Evolutionary conservation across 768 basidiomycete genomes (phyloP), one percentile per base, ranked within the genome.

Genomic region (Russula brevipes): DNA sequence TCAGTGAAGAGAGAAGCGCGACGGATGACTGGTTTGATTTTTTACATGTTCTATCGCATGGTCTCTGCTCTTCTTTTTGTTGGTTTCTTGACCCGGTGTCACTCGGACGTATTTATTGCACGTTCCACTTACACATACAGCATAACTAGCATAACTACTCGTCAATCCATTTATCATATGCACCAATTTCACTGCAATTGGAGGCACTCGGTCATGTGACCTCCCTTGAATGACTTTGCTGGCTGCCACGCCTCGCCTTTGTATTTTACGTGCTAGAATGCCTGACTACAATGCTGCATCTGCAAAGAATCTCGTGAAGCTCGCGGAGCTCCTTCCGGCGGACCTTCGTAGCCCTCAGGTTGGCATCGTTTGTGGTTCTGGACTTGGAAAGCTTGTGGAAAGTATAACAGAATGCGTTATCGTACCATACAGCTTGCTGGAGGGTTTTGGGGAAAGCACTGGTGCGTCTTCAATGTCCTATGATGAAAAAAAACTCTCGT

Each of bases 321-420:
- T 72, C 19, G 70, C 65, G 16, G 56, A 55, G 51, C 68, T 68
- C 64, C 67, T 79, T 17, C 77, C 77, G 1, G 52, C 60, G 17
- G 69, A 69, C 12, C 79, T 88, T 9, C 77, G 74, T 33, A 70
- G 60, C n/a, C 92, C 92, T 10, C 78, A 77, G 39, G 82, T 93
- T 17, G 93, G 88, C 19, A 91, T 95, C 68, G 85, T 95, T 33
- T 94, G 92, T 72, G 93, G 94, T 60, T 90, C 88, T 1, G 93
- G 94, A 3, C 77, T 95, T 55, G 85, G 85, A 69, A 90, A 89
- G 0, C 80, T 96, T 33, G 89, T 82, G 0, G 78, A 81, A 11
- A 81, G 76, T 41, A 74, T 92, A 57, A 79, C 79, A 35, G 80
- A 88, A 58, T 75, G 78, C 2, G 78, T 84, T 0, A 75, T 80